phyloP scores from a whole-genome alignment of 257 asterid species.

The Solanum paucissectum region DNA sequence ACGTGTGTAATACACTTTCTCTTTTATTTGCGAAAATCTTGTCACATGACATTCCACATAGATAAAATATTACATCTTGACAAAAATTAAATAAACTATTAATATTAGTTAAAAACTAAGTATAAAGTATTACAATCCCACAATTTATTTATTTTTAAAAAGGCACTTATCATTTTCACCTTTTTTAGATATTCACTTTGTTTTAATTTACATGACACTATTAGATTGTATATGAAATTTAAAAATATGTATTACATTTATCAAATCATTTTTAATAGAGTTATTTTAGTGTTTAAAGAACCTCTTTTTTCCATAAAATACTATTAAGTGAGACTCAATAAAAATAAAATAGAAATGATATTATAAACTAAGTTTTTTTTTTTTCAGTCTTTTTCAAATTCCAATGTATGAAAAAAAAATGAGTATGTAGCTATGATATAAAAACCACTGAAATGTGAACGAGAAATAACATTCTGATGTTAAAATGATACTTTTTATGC shows the following conservation, averaged over 20 bases:
- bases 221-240: too few species aligned
- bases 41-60: too few species aligned
- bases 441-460: neutral
- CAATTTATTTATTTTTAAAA: too few species aligned
- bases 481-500: neutral
- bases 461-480: neutral
- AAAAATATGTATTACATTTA: too few species aligned
- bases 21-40: fast-evolving
- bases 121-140: too few species aligned
- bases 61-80: too few species aligned
- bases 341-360: neutral
- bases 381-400: neutral
- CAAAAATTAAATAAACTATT: too few species aligned
- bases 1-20: too few species aligned
- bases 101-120: too few species aligned
- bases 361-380: neutral
- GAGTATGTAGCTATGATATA: neutral
- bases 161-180: too few species aligned
- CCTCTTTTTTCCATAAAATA: neutral
- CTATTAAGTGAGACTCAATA: neutral
- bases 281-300: neutral
- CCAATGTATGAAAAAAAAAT: neutral
- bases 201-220: neutral
- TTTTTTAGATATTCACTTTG: neutral
- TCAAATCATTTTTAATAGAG: too few species aligned